Conservation (phyloP, 2,329 filamentous ascomycete species). For the Nigrospora osmanthi region DNA sequence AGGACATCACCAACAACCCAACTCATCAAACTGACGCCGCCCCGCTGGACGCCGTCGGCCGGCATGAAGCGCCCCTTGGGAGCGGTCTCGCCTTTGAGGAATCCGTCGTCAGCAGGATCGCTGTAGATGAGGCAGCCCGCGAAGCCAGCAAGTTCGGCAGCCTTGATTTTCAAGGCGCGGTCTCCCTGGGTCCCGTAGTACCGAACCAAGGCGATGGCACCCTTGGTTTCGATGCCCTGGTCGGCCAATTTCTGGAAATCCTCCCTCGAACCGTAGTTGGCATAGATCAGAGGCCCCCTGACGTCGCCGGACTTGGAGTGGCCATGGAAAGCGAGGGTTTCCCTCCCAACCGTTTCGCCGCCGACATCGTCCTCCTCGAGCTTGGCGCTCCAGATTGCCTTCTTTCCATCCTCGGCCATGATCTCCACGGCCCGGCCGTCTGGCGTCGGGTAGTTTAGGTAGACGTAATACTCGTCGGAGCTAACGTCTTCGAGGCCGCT, state of each 20-base stretch:
- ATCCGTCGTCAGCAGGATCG: constrained; percentile 80
- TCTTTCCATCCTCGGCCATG: constrained; percentile 54
- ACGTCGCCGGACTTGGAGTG: constrained; percentile 83
- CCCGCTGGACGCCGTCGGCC: constrained; percentile 73
- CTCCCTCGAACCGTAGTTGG: constrained; percentile 79
- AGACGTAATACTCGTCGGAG: constrained; percentile 77
- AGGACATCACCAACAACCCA: constrained; percentile 88
- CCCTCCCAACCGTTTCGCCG: constrained; percentile 51
- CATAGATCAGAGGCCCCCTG: constrained; percentile 80
- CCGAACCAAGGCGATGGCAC: constrained; percentile 76
- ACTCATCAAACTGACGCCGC: constrained; percentile 70
- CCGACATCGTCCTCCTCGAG: constrained; percentile 76
- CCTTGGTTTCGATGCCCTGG: constrained; percentile 64
- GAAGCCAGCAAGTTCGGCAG: constrained; percentile 79
- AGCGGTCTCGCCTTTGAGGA: constrained; percentile 61
- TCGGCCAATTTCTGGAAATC: constrained; percentile 72
- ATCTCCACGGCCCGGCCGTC: constrained; percentile 78
- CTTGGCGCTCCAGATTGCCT: constrained; percentile 66
- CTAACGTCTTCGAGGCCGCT: constrained; percentile 68
- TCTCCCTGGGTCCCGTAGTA: constrained; percentile 70
- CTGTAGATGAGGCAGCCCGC: constrained; percentile 87
- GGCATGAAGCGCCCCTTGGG: constrained; percentile 77
- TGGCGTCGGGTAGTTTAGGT: constrained; percentile 80
- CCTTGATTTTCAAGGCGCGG: constrained; percentile 76
- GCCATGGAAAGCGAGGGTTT: constrained; percentile 79